Base-by-base conservation (phyloP, 1,139 yeast genomes). In the Lodderomyces margitis region DNA sequence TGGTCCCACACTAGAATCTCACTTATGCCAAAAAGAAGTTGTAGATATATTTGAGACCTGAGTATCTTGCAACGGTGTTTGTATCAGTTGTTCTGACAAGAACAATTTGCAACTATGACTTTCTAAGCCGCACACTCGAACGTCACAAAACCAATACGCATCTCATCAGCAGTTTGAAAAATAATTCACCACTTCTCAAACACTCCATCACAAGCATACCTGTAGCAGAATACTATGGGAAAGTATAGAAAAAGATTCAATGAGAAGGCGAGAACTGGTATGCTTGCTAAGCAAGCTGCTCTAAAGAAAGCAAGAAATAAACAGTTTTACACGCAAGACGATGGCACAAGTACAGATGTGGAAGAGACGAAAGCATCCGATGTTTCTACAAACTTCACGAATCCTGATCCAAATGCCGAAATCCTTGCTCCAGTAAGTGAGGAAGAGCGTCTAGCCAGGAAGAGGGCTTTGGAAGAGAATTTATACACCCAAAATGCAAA, bases 251-350 rank as follows among this genome's bases (percentile, higher is more conserved):
- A 79, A 60, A 65, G 96, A 48, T 85, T 83, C 68, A 87, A 87
- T 61, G 95, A 84, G 61, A 86, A 85, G 69, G 95, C 95, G 44
- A 78, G 95, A 30, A 58, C 88, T 3, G 95, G 96, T 24, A 84
- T 84, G 78, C 81, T 87, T 55, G 83, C 91, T 31, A 87, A 84
- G 69, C 87, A 84, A 58, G 81, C 84, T 28, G 81, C 83, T 37
- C 68, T 87, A 53, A 83, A 81, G 50, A 66, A 66, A 43, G 85
- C 80, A 28, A 70, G 95, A 43, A 85, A 86, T 54, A 80, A 84
- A 62, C 83, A 80, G 54, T 80, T 81, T 57, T 62, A 67, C 31
- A 68, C 84, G 35, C 59, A 57, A 19, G 54, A 49, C 5, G 47
- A 47, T 10, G 40, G 40, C 15, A 15, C 24, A 11, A 40, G 23